Evolutionary conservation across 1,139 yeast species (phyloP).

Genomic region (Yamadazyma blattariae): DNA sequence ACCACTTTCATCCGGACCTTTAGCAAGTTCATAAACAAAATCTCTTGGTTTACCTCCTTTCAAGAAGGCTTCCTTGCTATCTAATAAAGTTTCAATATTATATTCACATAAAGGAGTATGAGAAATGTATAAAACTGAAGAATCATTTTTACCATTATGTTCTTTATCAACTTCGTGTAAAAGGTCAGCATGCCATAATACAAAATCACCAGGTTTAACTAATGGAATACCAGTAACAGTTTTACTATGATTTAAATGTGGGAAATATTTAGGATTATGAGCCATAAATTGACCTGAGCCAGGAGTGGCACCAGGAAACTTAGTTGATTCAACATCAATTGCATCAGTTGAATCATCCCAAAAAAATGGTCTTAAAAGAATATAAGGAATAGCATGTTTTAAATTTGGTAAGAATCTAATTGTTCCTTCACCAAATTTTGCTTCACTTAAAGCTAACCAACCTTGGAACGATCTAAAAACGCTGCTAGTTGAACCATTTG

Average conservation of each 20-base stretch:
- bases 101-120: slow-evolving; percentile 14
- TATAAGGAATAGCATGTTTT: slow-evolving; percentile 36
- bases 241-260: slow-evolving; percentile 23
- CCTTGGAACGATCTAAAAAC: slow-evolving; percentile 47
- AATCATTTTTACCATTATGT: slow-evolving; percentile 35
- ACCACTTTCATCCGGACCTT: too few relatives aligned
- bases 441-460: slow-evolving; percentile 39
- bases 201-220: slow-evolving; percentile 39
- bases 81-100: slow-evolving; percentile 6
- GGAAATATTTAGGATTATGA: slow-evolving; percentile 18
- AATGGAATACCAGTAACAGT: slow-evolving; percentile 30
- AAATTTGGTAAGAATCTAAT: slow-evolving; percentile 39
- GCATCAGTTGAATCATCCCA: slow-evolving; percentile 27
- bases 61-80: slow-evolving; percentile 1
- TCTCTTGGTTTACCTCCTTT: not conserved
- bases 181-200: slow-evolving; percentile 49
- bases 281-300: slow-evolving; percentile 19
- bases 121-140: slow-evolving; percentile 31
- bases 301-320: slow-evolving; percentile 20
- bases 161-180: slow-evolving; percentile 44
- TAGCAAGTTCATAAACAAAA: too few relatives aligned
- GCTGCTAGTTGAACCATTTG: slow-evolving; percentile 32
- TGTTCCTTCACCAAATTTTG: slow-evolving; percentile 43
- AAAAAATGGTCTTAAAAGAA: slow-evolving; percentile 41
- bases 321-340: slow-evolving; percentile 20